phyloP scores from a whole-genome alignment of 148 eudicot genomes.

The Arbutus unedo region DNA sequence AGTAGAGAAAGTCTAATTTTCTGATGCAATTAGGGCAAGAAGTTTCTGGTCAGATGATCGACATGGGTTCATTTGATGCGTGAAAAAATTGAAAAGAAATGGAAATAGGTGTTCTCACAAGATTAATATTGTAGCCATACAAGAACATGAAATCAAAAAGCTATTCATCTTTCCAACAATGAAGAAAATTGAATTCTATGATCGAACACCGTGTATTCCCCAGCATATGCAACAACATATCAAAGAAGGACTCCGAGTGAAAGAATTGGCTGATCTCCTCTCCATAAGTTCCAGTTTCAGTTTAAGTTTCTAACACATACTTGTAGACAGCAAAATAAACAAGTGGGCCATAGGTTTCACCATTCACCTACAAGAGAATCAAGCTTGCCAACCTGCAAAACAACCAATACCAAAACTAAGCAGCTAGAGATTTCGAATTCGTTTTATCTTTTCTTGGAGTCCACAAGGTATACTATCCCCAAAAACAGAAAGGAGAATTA shows the following conservation, averaged over 20 bases:
- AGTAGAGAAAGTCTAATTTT: too few species aligned
- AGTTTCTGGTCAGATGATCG: neutral
- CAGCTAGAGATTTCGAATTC: neutral
- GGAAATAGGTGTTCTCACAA: neutral
- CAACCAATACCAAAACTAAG: neutral
- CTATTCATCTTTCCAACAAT: neutral
- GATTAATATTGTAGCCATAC: neutral
- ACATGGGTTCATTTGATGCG: neutral
- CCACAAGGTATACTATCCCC: neutral
- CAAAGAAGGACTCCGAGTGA: neutral
- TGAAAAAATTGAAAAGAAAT: neutral
- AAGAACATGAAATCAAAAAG: neutral
- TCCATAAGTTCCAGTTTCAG: too few species aligned
- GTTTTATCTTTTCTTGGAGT: neutral
- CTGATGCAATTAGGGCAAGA: neutral
- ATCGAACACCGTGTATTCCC: neutral
- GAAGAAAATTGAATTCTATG: neutral
- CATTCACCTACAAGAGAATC: neutral
- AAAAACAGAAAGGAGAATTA: neutral
- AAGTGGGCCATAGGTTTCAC: neutral
- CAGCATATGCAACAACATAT: neutral
- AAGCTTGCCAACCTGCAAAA: conserved; percentile 12
- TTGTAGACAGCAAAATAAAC: neutral
- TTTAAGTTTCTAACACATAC: too few species aligned
- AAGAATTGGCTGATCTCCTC: neutral